Evolutionary conservation across 768 basidiomycete species (phyloP).

Genomic region (Termitomyces sp.): DNA sequence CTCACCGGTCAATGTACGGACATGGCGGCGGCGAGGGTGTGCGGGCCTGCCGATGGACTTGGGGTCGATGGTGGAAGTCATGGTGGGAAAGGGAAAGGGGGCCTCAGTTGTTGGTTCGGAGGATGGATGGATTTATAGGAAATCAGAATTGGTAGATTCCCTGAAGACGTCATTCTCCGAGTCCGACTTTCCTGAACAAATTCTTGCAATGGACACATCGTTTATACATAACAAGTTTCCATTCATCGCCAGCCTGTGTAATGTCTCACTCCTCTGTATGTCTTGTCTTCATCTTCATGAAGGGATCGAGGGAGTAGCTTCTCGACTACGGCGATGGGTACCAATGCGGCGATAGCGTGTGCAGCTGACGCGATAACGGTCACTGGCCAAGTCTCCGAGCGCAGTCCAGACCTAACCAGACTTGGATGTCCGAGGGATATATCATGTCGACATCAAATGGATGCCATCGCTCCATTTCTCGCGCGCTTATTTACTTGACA

Average conservation of each 20-base stretch:
- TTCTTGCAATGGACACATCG: not conserved
- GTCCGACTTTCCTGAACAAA: not conserved
- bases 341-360: not conserved
- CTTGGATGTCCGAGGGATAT: not conserved
- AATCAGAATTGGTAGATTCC: not conserved
- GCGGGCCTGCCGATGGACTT: constrained; percentile 58
- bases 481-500: not conserved
- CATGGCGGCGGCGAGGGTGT: constrained; percentile 51
- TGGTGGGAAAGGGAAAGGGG: constrained; percentile 21
- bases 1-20: constrained; percentile 61
- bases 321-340: not conserved
- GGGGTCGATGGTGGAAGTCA: constrained; percentile 66
- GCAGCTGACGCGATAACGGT: not conserved
- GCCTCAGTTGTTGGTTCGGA: not conserved
- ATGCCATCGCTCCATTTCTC: not conserved
- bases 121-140: constrained; percentile 11
- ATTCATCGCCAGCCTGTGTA: not conserved
- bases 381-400: not conserved
- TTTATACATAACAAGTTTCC: not conserved
- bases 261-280: not conserved
- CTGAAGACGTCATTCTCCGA: constrained; percentile 7
- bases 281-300: not conserved
- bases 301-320: not conserved
- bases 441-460: not conserved
- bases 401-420: not conserved